Conservation (phyloP, 164 flowering plant species). For the Berberis thunbergii region DNA sequence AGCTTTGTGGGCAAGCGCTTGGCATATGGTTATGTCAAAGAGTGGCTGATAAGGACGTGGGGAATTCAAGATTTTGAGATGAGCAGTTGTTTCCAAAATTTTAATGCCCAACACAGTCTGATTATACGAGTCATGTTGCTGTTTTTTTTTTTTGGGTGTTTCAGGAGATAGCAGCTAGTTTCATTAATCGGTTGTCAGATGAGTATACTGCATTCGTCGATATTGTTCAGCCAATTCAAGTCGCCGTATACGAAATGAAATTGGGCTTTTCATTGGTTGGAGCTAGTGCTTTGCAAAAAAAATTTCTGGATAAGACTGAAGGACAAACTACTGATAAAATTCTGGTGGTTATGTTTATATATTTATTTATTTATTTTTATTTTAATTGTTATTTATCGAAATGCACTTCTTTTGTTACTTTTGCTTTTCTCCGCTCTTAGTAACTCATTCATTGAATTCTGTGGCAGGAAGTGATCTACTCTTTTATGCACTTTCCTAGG, state of each 20-base stretch:
- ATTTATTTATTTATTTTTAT: not conserved
- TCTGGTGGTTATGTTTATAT: slow-evolving; percentile 26
- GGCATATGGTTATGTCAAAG: too few relatives aligned
- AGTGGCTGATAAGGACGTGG: too few relatives aligned
- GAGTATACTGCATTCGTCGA: slow-evolving; percentile 54
- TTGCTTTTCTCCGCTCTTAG: slow-evolving; percentile 16
- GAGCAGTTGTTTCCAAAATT: not conserved
- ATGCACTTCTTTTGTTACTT: slow-evolving; percentile 3
- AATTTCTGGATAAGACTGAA: slow-evolving; percentile 20
- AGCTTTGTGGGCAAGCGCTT: too few relatives aligned
- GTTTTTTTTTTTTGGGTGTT: slow-evolving; percentile 1
- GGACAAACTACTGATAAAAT: slow-evolving; percentile 25
- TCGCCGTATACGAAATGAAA: slow-evolving; percentile 88
- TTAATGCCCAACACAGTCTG: not conserved
- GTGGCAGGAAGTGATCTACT: slow-evolving; percentile 46
- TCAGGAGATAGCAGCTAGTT: slow-evolving; percentile 58
- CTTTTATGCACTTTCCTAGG: slow-evolving; percentile 70
- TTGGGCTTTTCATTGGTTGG: slow-evolving; percentile 57
- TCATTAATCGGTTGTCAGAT: slow-evolving; percentile 49
- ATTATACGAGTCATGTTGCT: not conserved
- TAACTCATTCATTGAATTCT: not conserved
- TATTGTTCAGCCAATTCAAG: slow-evolving; percentile 78
- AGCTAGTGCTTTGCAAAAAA: slow-evolving; percentile 37
- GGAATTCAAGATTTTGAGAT: too few relatives aligned
- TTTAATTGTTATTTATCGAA: not conserved